Conservation (phyloP, 2,329 filamentous ascomycete genomes). For the Talaromyces funiculosus region DNA sequence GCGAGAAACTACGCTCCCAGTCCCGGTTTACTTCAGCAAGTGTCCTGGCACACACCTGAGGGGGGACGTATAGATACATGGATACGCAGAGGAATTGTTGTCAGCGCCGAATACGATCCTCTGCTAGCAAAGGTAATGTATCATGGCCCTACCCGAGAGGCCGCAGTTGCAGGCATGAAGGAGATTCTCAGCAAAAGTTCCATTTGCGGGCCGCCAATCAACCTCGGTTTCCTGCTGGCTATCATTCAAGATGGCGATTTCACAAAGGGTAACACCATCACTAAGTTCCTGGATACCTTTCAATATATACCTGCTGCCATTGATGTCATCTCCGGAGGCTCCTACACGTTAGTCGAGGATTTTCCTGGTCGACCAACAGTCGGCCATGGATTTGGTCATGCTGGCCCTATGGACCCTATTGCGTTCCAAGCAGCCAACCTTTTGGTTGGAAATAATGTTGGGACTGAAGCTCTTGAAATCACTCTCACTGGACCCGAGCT, state of each 20-base stretch:
- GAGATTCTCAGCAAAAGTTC: background rate
- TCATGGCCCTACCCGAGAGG: background rate
- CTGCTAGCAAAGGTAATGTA: background rate
- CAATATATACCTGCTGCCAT: conserved; percentile 47
- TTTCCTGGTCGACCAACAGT: conserved; percentile 52
- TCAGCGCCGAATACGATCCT: background rate
- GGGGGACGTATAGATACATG: conserved; percentile 58
- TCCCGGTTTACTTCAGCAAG: conserved; percentile 53
- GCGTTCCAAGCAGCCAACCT: conserved; percentile 38
- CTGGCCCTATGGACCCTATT: conserved; percentile 48
- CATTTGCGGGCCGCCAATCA: conserved; percentile 49
- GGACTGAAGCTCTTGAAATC: conserved; percentile 54
- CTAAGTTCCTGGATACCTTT: conserved; percentile 51
- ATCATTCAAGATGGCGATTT: conserved; percentile 48
- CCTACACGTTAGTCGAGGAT: conserved; percentile 56
- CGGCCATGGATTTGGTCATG: conserved; percentile 54
- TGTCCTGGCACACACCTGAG: conserved; percentile 48
- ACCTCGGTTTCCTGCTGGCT: conserved; percentile 50
- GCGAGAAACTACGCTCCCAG: conserved; percentile 54
- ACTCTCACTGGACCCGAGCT: conserved; percentile 57
- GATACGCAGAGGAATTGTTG: conserved; percentile 38
- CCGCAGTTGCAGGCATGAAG: background rate
- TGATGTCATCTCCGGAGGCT: conserved; percentile 52
- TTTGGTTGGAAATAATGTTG: conserved; percentile 52
- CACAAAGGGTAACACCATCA: conserved; percentile 49